These are phyloP conservation scores for Nemania sp. DNA, from an alignment of 2,329 filamentous ascomycete genomes.

Conservation along the genomic window DNA sequence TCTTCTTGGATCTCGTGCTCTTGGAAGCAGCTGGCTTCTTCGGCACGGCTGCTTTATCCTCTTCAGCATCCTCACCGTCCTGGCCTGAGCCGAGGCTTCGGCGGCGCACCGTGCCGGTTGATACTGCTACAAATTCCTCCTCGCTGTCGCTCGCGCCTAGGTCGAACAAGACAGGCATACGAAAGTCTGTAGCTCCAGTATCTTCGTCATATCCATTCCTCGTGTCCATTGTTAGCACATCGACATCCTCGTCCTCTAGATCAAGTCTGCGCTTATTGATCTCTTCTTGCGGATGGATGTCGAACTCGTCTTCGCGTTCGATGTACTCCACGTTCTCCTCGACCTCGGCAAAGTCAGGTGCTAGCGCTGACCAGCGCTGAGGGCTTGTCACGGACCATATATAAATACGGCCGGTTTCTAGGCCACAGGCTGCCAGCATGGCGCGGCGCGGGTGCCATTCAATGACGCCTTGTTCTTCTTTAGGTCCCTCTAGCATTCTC, in stretches of 20 bases:
- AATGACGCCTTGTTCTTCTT: constrained; percentile 93
- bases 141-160: constrained; percentile 94
- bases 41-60: constrained; percentile 35
- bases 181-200: constrained; percentile 65
- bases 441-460: constrained; percentile 95
- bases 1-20: constrained; percentile 49
- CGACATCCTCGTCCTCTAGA: constrained; percentile 89
- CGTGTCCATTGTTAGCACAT: constrained; percentile 78
- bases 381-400: constrained; percentile 95
- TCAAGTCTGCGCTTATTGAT: constrained; percentile 89
- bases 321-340: constrained; percentile 98
- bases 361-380: constrained; percentile 95
- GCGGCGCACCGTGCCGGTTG: constrained; percentile 80
- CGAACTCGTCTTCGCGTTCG: constrained; percentile 95
- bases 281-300: constrained; percentile 94
- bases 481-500: constrained; percentile 94
- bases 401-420: constrained; percentile 92
- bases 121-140: constrained; percentile 75
- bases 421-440: constrained; percentile 84
- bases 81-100: constrained; percentile 78
- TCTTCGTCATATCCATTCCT: constrained; percentile 63
- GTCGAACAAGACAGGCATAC: constrained; percentile 91
- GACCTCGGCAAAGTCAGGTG: constrained; percentile 94
- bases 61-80: constrained; percentile 58
- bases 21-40: constrained; percentile 40